phyloP scores from a whole-genome alignment of 208 protist species.

The Tritrichomonas musculus region DNA sequence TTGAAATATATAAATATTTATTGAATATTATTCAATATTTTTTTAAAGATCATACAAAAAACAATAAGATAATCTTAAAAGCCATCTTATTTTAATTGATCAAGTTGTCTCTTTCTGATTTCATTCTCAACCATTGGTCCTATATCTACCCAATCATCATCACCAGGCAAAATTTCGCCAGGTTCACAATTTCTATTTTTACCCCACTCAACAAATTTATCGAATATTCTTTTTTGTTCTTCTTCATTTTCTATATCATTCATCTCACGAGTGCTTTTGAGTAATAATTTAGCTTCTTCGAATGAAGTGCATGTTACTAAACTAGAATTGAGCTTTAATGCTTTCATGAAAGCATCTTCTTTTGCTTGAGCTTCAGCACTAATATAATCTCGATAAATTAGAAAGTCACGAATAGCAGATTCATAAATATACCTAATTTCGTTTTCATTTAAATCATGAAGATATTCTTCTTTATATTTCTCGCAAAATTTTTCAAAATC shows the following conservation, averaged over 20 bases:
- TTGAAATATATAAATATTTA: no score
- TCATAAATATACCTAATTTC: neutral
- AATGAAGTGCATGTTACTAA: neutral
- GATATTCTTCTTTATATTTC: neutral
- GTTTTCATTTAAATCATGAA: neutral
- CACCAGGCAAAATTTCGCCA: neutral
- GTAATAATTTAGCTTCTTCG: neutral
- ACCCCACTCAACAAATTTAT: neutral
- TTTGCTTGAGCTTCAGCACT: neutral
- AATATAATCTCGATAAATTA: neutral
- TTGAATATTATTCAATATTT: no score
- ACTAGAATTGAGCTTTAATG: neutral
- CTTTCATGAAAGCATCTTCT: neutral
- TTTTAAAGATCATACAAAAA: no score
- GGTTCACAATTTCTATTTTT: neutral
- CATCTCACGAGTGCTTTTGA: neutral
- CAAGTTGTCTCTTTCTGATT: neutral
- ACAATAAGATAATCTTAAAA: no score
- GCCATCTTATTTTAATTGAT: no score
- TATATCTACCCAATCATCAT: slow-evolving; percentile 7
- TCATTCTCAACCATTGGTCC: neutral
- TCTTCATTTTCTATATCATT: neutral
- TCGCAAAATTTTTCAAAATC: neutral
- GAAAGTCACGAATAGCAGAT: neutral
- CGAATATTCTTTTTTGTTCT: neutral